Conservation (phyloP, 306 rosid species). For the Hippophae tibetana region DNA sequence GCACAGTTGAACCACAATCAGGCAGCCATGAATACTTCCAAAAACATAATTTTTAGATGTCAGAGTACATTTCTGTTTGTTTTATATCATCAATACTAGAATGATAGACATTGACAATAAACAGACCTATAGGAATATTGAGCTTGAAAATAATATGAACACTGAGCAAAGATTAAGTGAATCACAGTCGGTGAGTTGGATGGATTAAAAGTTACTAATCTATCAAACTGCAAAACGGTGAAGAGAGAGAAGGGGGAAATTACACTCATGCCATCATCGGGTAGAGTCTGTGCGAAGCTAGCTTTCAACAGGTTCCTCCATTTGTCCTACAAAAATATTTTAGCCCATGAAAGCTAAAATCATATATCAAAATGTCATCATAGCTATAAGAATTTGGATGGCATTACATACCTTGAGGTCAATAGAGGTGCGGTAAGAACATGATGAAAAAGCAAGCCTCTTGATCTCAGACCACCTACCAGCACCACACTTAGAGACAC, state of each 20-base stretch:
- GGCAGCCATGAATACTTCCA: too few species aligned
- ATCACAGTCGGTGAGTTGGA: too few species aligned
- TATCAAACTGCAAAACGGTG: neutral
- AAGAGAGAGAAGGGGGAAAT: neutral
- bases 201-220: neutral
- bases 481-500: slow-evolving; percentile 84
- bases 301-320: slow-evolving; percentile 98
- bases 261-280: slow-evolving; percentile 67
- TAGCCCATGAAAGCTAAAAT: slow-evolving; percentile 1
- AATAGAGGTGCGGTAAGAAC: slow-evolving; percentile 87
- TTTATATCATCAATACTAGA: too few species aligned
- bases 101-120: too few species aligned
- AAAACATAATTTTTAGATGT: too few species aligned
- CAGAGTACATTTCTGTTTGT: too few species aligned
- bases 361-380: neutral
- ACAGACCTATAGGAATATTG: too few species aligned
- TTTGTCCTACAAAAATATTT: slow-evolving; percentile 66
- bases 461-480: slow-evolving; percentile 99
- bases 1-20: slow-evolving; percentile 2
- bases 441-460: slow-evolving; percentile 72
- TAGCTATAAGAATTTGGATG: neutral
- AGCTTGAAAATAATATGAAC: too few species aligned
- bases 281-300: slow-evolving; percentile 62
- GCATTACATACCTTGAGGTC: slow-evolving; percentile 69
- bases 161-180: too few species aligned